These are phyloP conservation scores for Flaveria brownii DNA, from an alignment of 129 eudicot genomes.

Conservation along the genomic window DNA sequence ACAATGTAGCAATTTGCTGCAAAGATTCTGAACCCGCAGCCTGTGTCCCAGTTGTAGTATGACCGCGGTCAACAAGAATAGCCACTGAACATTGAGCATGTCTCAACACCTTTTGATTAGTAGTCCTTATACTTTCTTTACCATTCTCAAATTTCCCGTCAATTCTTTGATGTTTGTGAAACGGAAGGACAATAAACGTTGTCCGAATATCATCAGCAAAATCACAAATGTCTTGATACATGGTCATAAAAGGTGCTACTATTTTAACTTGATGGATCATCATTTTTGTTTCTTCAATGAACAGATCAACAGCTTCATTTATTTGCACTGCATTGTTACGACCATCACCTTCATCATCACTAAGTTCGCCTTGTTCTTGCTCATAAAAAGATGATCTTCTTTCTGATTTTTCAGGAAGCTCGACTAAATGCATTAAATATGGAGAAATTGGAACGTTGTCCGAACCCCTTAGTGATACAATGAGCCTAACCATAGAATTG, in stretches of 20 bases:
- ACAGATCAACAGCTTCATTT: conserved; percentile 69
- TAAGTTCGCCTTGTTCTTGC: conserved; percentile 56
- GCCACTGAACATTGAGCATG: conserved; percentile 77
- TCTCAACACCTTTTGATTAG: conserved; percentile 70
- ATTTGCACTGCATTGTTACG: conserved; percentile 74
- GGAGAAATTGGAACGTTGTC: conserved; percentile 57
- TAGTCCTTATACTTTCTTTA: conserved; percentile 63
- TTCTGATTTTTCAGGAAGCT: conserved; percentile 63
- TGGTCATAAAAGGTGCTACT: conserved; percentile 55
- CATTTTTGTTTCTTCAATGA: conserved; percentile 53
- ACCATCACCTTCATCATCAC: conserved; percentile 80
- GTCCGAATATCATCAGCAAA: conserved; percentile 68
- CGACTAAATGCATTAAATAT: conserved; percentile 74
- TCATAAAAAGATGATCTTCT: conserved; percentile 26
- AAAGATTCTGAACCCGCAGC: conserved; percentile 47
- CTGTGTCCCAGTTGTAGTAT: conserved; percentile 38
- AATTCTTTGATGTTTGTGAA: conserved; percentile 86
- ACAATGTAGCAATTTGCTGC: conserved; percentile 68
- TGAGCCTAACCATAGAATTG: conserved; percentile 61
- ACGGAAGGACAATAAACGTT: conserved; percentile 71
- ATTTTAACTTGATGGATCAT: conserved; percentile 59
- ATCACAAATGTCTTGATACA: conserved; percentile 72
- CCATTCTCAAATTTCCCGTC: conserved; percentile 81
- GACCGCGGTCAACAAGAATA: conserved; percentile 74
- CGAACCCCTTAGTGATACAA: conserved; percentile 60